Percentiles rank a stretch among this genome's conserved stretches.
phyloP scores from a whole-genome alignment of 2,329 filamentous ascomycete genomes.

The Nectriaceae sp. region DNA sequence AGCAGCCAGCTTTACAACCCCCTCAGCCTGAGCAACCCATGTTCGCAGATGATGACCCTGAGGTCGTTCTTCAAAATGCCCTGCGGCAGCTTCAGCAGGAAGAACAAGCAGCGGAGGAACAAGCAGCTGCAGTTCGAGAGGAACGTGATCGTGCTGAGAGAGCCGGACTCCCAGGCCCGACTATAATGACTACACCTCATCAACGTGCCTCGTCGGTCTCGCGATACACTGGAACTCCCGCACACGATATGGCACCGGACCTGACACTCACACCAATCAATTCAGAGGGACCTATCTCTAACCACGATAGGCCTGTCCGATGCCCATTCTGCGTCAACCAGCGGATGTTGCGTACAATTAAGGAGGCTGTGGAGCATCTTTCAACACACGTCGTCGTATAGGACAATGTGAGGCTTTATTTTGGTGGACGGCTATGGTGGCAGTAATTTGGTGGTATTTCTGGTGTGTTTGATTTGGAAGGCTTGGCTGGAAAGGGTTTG shows the following conservation, averaged over 20 bases:
- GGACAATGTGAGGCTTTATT: conserved; percentile 3
- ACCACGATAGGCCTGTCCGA: conserved; percentile 51
- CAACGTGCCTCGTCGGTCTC: conserved; percentile 32
- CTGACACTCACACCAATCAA: conserved; percentile 58
- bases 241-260: conserved; percentile 40
- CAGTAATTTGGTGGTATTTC: no score
- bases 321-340: conserved; percentile 65
- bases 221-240: conserved; percentile 35
- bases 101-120: conserved; percentile 59
- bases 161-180: conserved; percentile 29
- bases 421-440: no score
- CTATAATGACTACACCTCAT: conserved; percentile 34
- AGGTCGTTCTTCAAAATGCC: conserved; percentile 60
- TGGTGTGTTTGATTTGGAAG: no score
- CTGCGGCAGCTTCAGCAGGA: conserved; percentile 60
- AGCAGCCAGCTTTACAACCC: conserved; percentile 29
- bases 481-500: no score
- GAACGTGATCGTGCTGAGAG: conserved; percentile 52
- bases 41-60: conserved; percentile 56
- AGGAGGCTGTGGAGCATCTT: conserved; percentile 64
- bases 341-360: conserved; percentile 60
- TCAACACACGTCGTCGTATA: conserved; percentile 60
- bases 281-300: conserved; percentile 47
- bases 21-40: conserved; percentile 39
- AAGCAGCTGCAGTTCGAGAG: conserved; percentile 55